These are phyloP conservation scores for Euphrasia confusa DNA, from an alignment of 257 asterid genomes.

Conservation along the genomic window DNA sequence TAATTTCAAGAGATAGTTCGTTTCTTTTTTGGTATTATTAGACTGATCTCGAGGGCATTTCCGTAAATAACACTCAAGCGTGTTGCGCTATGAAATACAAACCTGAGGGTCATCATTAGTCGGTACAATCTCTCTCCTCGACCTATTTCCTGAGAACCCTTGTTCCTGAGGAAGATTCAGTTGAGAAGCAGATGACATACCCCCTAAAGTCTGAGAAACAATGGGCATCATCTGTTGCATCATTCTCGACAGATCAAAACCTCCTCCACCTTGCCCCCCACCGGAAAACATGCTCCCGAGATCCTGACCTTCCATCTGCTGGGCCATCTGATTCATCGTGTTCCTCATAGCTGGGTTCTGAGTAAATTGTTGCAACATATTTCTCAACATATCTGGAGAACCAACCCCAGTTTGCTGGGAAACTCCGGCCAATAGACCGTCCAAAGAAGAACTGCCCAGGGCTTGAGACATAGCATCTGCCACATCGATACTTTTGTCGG, in stretches of 20 bases:
- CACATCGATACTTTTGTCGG: slow-evolving; percentile 37
- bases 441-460: slow-evolving; percentile 70
- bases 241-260: slow-evolving; percentile 82
- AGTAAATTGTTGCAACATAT: slow-evolving; percentile 72
- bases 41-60: not conserved
- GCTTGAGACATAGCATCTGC: slow-evolving; percentile 73
- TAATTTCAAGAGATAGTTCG: not conserved
- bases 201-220: slow-evolving; percentile 84
- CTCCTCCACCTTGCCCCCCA: slow-evolving; percentile 57
- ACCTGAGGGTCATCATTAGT: slow-evolving; percentile 50
- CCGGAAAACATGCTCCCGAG: slow-evolving; percentile 68
- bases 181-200: slow-evolving; percentile 43
- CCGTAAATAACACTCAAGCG: not conserved
- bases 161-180: slow-evolving; percentile 30
- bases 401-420: slow-evolving; percentile 93
- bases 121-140: slow-evolving; percentile 28
- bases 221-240: slow-evolving; percentile 98
- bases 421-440: slow-evolving; percentile 71
- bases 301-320: slow-evolving; percentile 75
- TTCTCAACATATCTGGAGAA: slow-evolving; percentile 81
- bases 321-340: slow-evolving; percentile 83
- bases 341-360: slow-evolving; percentile 81
- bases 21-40: too few species aligned
- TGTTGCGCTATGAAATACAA: slow-evolving; percentile 21
- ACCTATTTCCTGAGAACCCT: slow-evolving; percentile 25